Conservation (phyloP, 169 alveolate genomes). For the Cystoisospora suis region DNA sequence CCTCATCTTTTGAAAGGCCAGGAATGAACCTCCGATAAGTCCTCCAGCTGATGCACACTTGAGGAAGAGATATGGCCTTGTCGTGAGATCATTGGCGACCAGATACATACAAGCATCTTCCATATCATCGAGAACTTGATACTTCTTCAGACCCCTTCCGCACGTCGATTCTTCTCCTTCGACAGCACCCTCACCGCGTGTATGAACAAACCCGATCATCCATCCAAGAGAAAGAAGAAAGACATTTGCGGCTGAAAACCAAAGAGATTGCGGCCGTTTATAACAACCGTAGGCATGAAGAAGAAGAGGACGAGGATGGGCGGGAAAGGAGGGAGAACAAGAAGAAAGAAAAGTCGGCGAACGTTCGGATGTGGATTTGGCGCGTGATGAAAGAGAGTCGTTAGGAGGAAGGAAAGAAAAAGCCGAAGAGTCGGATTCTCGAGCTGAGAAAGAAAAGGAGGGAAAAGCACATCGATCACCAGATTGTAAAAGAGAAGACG, state of each 20-base stretch:
- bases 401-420: not conserved
- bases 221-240: not conserved
- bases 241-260: not conserved
- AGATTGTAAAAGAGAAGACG: not conserved
- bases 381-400: not conserved
- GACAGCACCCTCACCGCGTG: conserved; percentile 15
- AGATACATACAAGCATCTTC: not conserved
- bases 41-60: conserved; percentile 20
- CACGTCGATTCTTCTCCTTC: not conserved
- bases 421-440: too few relatives aligned
- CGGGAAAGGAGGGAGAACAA: not conserved
- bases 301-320: not conserved
- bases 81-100: not conserved
- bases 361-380: not conserved
- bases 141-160: not conserved
- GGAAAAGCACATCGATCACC: not conserved
- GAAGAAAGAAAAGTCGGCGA: not conserved
- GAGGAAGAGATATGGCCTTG: not conserved
- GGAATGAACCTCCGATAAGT: not conserved
- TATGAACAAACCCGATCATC: not conserved
- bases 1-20: conserved; percentile 3
- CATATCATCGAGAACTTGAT: not conserved
- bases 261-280: not conserved
- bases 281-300: not conserved
- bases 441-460: not conserved